Evolutionary conservation across 2,329 filamentous ascomycete species (phyloP), one percentile per base, ranked within the genome.

Genomic region (Pseudogymnoascus sp.): DNA sequence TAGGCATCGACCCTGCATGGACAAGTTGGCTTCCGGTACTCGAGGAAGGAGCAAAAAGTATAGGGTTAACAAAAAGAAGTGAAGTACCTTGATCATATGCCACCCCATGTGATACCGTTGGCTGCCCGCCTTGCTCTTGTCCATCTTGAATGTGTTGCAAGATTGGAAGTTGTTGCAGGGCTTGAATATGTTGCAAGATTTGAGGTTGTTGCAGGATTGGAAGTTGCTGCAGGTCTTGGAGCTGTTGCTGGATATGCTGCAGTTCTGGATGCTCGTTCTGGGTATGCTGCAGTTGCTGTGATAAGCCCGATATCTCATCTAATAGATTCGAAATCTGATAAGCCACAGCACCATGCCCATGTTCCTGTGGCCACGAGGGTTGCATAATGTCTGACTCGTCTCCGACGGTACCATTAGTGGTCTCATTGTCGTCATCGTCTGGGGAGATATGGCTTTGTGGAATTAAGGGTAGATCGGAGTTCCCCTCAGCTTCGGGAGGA

Each of bases 241-340:
- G 19, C 16, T 50, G 22, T 50, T 50, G 22, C 22, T 56, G 28
- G n/a, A 56, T 56, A 33, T 56, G 50, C 3, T 56, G 50, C 50
- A 56, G 28, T 33, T 56, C 50, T 33, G 50, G 28, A 56, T 56
- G 28, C 50, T 56, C 50, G 28, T 33, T 6, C 28, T 73, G 72
- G 28, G 72, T 61, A 41, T 73, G 66, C 35, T 73, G 70, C 41
- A 72, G 61, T 63, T 73, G 70, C 56, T 69, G 68, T 35, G 69
- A 69, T 14, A 72, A 67, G 14, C 67, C 68, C 5, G 68, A 71
- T 68, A 72, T 70, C 12, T 70, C 65, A 53, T 67, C 59, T 40
- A 68, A 68, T 16, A 72, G 61, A 62, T 66, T 69, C 16, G 65
- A 43, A 31, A 64, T 56, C 16, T 56, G 50, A 56, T 56, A 33